Evolutionary conservation across 2,329 filamentous ascomycete genomes (phyloP), one percentile per base, ranked within the genome.

Genomic region (Lecanosticta acicola): DNA sequence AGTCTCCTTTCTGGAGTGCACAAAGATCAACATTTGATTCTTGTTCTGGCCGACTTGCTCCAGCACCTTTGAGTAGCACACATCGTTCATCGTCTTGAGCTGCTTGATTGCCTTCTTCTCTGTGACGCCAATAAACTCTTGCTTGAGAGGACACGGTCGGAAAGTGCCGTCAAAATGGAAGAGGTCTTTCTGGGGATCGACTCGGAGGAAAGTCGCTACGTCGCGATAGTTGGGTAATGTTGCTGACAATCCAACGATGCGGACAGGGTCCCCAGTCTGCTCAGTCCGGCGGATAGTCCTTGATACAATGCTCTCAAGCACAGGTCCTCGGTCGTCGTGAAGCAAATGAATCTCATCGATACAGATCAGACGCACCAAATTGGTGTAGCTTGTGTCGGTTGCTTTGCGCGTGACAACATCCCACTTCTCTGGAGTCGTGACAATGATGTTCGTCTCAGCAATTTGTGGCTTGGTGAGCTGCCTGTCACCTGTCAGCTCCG

Each of bases 101-200:
- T 98, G 93, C 70, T 97, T 98, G 71, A 98, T 98, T 4, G 93
- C 87, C 67, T 97, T 97, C 71, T 93, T 94, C 58, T 98, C 93
- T 0, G 91, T 96, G 35, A 98, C 86, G 43, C 93, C 93, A 56
- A 98, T 87, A 63, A 97, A 98, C 66, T 98, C 94, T 65, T 98
- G 93, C 59, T 87, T 89, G 58, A 98, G 70, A 1, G 93, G 93
- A 65, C 93, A 98, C 50, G 93, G 94, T 58, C 93, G 79, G 73
- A 83, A 98, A 3, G 89, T 89, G 35, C 87, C 87, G 66, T 98
- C 93, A 58, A 98, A 98, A 66, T 98, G 90, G 75, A 95, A 97
- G 43, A 97, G 76, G 26, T 86, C 93, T 58, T 87, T 94, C 39
- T 80, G 72, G 9, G 82, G 78, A 59, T 98, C 90, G 21, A 94